A percentile compares a stretch with the other conserved stretches of the same genome.
phyloP scores from a whole-genome alignment of 352 stramenopile species.

The Pythium diclinum region DNA sequence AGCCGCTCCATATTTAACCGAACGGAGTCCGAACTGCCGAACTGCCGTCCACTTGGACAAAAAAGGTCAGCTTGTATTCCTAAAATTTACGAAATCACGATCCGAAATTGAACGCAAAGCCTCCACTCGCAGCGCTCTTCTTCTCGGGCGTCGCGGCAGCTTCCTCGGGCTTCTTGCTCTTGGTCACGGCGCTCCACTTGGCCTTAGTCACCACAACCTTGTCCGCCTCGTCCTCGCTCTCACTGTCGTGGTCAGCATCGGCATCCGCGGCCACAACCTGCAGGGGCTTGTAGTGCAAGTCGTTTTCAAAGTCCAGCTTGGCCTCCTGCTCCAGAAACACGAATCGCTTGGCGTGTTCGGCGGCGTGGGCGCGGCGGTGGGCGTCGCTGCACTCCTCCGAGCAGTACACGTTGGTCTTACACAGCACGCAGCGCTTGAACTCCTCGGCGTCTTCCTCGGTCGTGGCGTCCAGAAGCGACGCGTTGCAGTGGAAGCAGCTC shows the following conservation, averaged over 20 bases:
- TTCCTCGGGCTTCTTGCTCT: neutral
- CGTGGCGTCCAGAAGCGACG: slow-evolving; percentile 27
- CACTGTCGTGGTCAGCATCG: slow-evolving; percentile 29
- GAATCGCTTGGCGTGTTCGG: slow-evolving; percentile 65
- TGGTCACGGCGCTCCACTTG: slow-evolving; percentile 23
- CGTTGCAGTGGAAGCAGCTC: slow-evolving; percentile 58
- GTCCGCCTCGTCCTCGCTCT: slow-evolving; percentile 24
- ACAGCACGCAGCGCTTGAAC: slow-evolving; percentile 66
- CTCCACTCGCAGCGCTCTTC: slow-evolving; percentile 1
- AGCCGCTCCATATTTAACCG: neutral
- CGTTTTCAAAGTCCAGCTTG: slow-evolving; percentile 62
- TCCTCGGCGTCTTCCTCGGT: slow-evolving; percentile 34
- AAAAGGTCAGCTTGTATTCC: neutral
- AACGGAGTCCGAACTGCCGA: no score
- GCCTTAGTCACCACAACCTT: slow-evolving; percentile 26
- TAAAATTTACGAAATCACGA: neutral
- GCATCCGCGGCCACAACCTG: slow-evolving; percentile 29
- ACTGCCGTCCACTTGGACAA: neutral
- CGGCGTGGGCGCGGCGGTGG: slow-evolving; percentile 41
- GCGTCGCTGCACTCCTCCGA: slow-evolving; percentile 42
- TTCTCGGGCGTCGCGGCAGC: neutral
- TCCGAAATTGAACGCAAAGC: slow-evolving; percentile 27
- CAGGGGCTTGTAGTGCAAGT: slow-evolving; percentile 56
- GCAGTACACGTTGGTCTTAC: slow-evolving; percentile 83
- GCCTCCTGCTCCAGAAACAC: slow-evolving; percentile 60